These are phyloP conservation scores for Debaryomyces udenii DNA, from an alignment of 1,139 yeast genomes.

Conservation along the genomic window DNA sequence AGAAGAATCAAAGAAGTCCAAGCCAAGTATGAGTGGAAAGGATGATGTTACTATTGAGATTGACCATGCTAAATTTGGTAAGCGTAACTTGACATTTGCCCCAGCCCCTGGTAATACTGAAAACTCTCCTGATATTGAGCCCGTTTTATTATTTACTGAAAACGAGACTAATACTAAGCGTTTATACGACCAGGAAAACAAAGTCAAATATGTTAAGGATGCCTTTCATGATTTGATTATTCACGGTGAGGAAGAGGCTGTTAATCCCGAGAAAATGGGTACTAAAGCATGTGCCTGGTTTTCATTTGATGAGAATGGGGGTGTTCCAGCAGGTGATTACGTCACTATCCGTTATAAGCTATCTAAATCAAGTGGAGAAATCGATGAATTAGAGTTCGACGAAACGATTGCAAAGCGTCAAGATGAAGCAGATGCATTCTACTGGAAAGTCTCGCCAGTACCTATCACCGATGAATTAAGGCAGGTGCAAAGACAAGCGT, in stretches of 20 bases:
- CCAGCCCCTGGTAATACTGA: slow-evolving; percentile 83
- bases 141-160: slow-evolving; percentile 79
- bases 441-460: slow-evolving; percentile 86
- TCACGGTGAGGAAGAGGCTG: slow-evolving; percentile 57
- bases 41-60: slow-evolving; percentile 57
- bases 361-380: slow-evolving; percentile 49
- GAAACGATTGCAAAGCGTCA: slow-evolving; percentile 71
- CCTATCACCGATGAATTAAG: slow-evolving; percentile 84
- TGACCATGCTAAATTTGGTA: slow-evolving; percentile 74
- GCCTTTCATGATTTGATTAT: slow-evolving; percentile 88
- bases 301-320: slow-evolving; percentile 71
- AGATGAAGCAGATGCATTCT: slow-evolving; percentile 92
- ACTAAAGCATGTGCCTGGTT: slow-evolving; percentile 81
- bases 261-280: slow-evolving; percentile 71
- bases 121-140: slow-evolving; percentile 68
- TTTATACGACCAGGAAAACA: slow-evolving; percentile 65
- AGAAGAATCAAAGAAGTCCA: slow-evolving; percentile 49
- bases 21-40: slow-evolving; percentile 54
- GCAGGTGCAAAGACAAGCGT: slow-evolving; percentile 89
- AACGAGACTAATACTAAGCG: slow-evolving; percentile 80
- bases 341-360: slow-evolving; percentile 85
- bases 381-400: slow-evolving; percentile 82
- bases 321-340: slow-evolving; percentile 86
- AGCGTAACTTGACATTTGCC: slow-evolving; percentile 71
- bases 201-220: slow-evolving; percentile 70